Evolutionary conservation across 192 early-diverging fungal species (phyloP).

Genomic region (Coemansia sp.): DNA sequence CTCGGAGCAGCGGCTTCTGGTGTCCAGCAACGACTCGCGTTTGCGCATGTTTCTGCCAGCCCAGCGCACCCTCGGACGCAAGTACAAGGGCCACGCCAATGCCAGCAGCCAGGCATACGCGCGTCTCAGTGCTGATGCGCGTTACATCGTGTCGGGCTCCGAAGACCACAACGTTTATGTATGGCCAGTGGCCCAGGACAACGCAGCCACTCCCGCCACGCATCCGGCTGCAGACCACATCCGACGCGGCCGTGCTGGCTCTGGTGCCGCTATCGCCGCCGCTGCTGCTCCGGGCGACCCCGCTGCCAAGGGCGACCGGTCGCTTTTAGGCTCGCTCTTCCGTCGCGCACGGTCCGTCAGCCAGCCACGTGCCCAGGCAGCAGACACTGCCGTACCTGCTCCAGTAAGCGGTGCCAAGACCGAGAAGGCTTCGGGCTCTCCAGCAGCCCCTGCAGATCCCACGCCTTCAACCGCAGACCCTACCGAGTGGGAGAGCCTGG

Average conservation of each 20-base stretch:
- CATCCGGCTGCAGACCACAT: slow-evolving; percentile 43
- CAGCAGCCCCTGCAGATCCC: neutral
- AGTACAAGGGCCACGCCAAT: slow-evolving; percentile 81
- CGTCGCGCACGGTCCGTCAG: neutral
- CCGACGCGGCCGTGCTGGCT: slow-evolving; percentile 25
- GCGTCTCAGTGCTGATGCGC: slow-evolving; percentile 72
- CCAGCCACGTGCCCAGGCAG: neutral
- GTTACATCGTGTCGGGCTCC: slow-evolving; percentile 78
- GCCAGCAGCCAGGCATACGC: slow-evolving; percentile 71
- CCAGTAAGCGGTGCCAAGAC: neutral
- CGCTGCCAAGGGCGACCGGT: neutral
- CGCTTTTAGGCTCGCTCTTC: slow-evolving; percentile 9
- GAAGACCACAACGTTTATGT: slow-evolving; percentile 79
- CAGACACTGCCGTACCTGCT: neutral
- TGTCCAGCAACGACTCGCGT: slow-evolving; percentile 78
- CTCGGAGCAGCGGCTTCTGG: slow-evolving; percentile 22
- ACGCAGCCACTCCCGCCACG: slow-evolving; percentile 48
- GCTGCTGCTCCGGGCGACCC: no score
- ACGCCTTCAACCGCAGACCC: slow-evolving; percentile 1
- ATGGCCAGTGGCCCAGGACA: slow-evolving; percentile 59
- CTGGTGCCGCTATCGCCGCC: neutral
- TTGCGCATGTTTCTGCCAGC: slow-evolving; percentile 76
- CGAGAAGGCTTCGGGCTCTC: neutral
- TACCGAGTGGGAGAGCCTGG: slow-evolving; percentile 54
- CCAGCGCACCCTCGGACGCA: slow-evolving; percentile 73